Percentiles rank a stretch among this genome's conserved stretches.
These are phyloP conservation scores for Macadamia integrifolia DNA, from an alignment of 164 flowering plant species.

Conservation along the genomic window DNA sequence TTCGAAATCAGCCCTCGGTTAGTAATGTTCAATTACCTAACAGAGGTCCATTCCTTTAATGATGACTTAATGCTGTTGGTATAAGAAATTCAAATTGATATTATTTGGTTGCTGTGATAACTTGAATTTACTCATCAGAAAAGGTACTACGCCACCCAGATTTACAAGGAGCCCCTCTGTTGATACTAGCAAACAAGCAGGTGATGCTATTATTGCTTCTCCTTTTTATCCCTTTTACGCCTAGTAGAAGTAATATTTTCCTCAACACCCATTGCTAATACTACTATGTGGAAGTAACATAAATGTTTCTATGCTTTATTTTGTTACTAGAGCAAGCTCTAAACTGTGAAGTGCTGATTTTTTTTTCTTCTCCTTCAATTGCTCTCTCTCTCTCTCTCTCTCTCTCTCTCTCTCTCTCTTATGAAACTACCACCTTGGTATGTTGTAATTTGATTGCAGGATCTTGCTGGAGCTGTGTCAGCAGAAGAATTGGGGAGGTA, in stretches of 20 bases:
- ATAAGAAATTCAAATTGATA: no score
- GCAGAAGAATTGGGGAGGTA: slow-evolving; percentile 84
- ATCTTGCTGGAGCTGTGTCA: slow-evolving; percentile 67
- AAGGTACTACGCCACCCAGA: slow-evolving; percentile 87
- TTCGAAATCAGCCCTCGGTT: slow-evolving; percentile 94
- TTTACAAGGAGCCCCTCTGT: slow-evolving; percentile 90
- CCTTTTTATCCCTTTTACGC: not conserved
- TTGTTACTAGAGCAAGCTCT: no score
- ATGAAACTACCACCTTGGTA: not conserved
- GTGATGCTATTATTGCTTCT: slow-evolving; percentile 24
- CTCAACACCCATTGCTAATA: no score
- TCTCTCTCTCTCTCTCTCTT: not conserved
- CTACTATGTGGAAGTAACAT: no score
- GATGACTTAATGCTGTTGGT: not conserved
- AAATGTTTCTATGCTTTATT: no score
- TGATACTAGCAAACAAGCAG: slow-evolving; percentile 95
- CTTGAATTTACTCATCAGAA: slow-evolving; percentile 40
- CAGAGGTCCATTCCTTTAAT: not conserved
- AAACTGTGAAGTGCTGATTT: not conserved
- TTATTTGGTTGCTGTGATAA: slow-evolving; percentile 2
- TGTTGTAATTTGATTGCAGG: slow-evolving; percentile 40
- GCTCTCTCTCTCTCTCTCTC: not conserved
- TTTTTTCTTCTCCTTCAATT: not conserved
- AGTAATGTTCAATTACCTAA: slow-evolving; percentile 11
- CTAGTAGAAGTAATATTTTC: no score